A percentile compares a stretch with the other conserved stretches of the same genome.
These are phyloP conservation scores for Auricularia auricula-judae DNA, from an alignment of 768 basidiomycete species.

Conservation along the genomic window DNA sequence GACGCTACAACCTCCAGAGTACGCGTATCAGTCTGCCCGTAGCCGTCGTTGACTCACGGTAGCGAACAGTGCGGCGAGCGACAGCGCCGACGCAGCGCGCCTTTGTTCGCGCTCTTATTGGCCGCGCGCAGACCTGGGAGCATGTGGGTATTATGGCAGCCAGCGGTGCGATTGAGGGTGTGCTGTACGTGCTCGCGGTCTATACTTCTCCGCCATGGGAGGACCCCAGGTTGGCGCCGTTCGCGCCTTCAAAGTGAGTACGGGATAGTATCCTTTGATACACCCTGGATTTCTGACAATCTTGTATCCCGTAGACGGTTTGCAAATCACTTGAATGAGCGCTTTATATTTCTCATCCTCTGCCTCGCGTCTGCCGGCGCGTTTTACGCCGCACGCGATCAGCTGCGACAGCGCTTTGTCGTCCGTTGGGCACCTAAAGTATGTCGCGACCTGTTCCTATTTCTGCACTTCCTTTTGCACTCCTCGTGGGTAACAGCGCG, in stretches of 20 bases:
- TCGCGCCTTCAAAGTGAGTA: background rate
- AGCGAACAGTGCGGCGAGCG: background rate
- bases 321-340: background rate
- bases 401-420: constrained; percentile 51
- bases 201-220: background rate
- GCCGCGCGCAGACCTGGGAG: background rate
- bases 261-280: background rate
- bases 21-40: background rate
- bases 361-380: background rate
- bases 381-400: constrained; percentile 29
- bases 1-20: background rate
- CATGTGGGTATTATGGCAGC: background rate
- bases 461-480: background rate
- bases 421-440: constrained; percentile 18
- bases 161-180: background rate
- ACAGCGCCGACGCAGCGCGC: background rate
- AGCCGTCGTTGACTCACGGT: background rate
- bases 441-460: background rate
- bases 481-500: no score
- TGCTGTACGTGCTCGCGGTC: background rate
- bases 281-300: background rate
- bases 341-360: background rate
- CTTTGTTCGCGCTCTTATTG: background rate
- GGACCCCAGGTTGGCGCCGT: background rate
- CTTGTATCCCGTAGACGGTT: background rate